phyloP scores from a whole-genome alignment of 2,329 filamentous ascomycete genomes.

The Coniosporium uncinatum region DNA sequence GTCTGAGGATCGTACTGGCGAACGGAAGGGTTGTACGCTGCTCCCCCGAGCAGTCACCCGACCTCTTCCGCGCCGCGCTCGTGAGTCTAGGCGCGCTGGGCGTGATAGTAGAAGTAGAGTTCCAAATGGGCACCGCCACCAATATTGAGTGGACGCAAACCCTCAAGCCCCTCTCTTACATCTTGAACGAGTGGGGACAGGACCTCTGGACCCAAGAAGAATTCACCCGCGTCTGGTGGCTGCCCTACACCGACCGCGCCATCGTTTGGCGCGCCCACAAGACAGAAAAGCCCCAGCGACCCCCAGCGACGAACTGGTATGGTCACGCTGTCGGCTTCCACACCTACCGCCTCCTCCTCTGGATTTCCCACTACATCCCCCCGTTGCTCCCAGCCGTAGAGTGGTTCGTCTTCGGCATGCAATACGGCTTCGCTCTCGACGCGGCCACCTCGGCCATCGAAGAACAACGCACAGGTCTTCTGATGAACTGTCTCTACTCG shows the following conservation, averaged over 20 bases:
- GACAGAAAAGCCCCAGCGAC: conserved; percentile 54
- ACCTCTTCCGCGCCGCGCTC: conserved; percentile 84
- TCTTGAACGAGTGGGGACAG: conserved; percentile 67
- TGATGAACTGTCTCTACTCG: conserved; percentile 98
- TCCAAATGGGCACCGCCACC: conserved; percentile 74
- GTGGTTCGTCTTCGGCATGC: conserved; percentile 96
- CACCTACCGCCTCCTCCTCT: conserved; percentile 88
- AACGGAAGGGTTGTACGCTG: conserved; percentile 73
- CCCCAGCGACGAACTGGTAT: conserved; percentile 61
- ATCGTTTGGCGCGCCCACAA: conserved; percentile 89
- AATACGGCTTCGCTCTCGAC: conserved; percentile 82
- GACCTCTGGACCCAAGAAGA: conserved; percentile 80
- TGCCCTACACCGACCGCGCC: conserved; percentile 84
- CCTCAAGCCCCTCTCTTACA: conserved; percentile 61
- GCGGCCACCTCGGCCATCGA: conserved; percentile 70
- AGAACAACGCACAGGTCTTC: conserved; percentile 70
- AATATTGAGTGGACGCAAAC: conserved; percentile 85
- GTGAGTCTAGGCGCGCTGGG: conserved; percentile 86
- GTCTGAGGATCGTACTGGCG: conserved; percentile 75
- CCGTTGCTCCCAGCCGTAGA: conserved; percentile 82
- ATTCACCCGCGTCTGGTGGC: conserved; percentile 96
- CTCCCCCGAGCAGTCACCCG: conserved; percentile 58
- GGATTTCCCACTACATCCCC: conserved; percentile 71
- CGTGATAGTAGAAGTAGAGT: conserved; percentile 85
- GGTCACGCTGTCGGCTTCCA: conserved; percentile 79